Conservation (phyloP, 495 filamentous ascomycete genomes). For the Delitschia confertaspora region DNA sequence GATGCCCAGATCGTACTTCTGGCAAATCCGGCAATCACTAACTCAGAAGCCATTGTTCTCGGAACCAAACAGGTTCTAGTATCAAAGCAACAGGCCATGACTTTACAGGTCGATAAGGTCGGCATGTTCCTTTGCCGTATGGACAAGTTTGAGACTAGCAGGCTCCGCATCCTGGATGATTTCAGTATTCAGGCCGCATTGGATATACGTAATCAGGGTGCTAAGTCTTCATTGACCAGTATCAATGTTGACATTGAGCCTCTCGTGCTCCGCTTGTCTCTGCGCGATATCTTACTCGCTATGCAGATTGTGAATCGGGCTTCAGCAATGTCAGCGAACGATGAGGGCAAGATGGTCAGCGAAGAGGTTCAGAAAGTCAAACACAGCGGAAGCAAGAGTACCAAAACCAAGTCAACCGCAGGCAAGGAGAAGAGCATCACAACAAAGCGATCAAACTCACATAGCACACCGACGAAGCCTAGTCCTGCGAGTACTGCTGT, state of each 20-base stretch:
- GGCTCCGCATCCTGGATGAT: conserved; percentile 86
- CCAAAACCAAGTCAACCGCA: conserved; percentile 28
- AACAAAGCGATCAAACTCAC: conserved; percentile 29
- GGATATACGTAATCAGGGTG: conserved; percentile 63
- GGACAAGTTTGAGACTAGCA: conserved; percentile 84
- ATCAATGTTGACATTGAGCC: conserved; percentile 86
- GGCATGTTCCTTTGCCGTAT: conserved; percentile 98
- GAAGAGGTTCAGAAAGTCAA: conserved; percentile 56
- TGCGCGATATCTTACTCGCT: conserved; percentile 89
- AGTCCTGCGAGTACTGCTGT: conserved; percentile 43
- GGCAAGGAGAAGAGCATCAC: conserved; percentile 49
- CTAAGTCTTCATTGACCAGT: conserved; percentile 58
- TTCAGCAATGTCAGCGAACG: conserved; percentile 64
- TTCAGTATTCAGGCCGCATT: conserved; percentile 86
- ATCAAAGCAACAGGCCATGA: conserved; percentile 87
- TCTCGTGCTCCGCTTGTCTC: conserved; percentile 80
- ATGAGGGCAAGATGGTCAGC: conserved; percentile 40
- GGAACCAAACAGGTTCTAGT: conserved; percentile 88
- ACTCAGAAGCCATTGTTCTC: conserved; percentile 91
- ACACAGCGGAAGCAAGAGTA: conserved; percentile 48
- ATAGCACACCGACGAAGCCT: conserved; percentile 12
- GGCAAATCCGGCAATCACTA: conserved; percentile 79
- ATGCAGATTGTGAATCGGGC: conserved; percentile 90
- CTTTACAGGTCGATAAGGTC: conserved; percentile 81
- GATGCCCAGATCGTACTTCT: conserved; percentile 94